A percentile compares a stretch with the other conserved stretches of the same genome.
Evolutionary conservation across 2,329 filamentous ascomycete genomes (phyloP).

Genomic region (Xylaria sp.): DNA sequence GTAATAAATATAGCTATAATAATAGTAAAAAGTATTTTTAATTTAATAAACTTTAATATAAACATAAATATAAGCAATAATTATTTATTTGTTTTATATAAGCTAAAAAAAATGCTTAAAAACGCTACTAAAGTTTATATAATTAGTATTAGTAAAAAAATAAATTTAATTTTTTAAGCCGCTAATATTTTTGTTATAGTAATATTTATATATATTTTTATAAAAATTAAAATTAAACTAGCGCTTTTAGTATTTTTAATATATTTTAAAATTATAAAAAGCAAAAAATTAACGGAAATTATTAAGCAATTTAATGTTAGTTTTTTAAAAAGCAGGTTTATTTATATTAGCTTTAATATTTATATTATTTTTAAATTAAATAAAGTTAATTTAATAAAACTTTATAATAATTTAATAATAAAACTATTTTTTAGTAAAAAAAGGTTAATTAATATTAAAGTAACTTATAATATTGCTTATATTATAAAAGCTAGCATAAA

Average conservation of each 20-base stretch:
- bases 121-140: not conserved
- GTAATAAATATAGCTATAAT: too few species aligned
- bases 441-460: not conserved
- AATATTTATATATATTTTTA: too few species aligned
- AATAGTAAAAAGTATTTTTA: not conserved
- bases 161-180: not conserved
- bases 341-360: not conserved
- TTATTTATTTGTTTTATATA: not conserved
- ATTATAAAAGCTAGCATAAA: not conserved
- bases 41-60: not conserved
- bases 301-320: not conserved
- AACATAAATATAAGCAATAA: not conserved
- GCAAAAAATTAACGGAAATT: too few species aligned
- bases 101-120: not conserved
- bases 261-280: not conserved
- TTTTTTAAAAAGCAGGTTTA: not conserved
- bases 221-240: not conserved
- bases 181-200: not conserved
- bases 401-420: not conserved
- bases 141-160: not conserved
- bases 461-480: not conserved
- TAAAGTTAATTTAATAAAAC: not conserved
- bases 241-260: not conserved
- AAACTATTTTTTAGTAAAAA: too few species aligned
- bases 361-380: not conserved